Conservation (phyloP, 164 flowering plant species). For the Sedum album region DNA sequence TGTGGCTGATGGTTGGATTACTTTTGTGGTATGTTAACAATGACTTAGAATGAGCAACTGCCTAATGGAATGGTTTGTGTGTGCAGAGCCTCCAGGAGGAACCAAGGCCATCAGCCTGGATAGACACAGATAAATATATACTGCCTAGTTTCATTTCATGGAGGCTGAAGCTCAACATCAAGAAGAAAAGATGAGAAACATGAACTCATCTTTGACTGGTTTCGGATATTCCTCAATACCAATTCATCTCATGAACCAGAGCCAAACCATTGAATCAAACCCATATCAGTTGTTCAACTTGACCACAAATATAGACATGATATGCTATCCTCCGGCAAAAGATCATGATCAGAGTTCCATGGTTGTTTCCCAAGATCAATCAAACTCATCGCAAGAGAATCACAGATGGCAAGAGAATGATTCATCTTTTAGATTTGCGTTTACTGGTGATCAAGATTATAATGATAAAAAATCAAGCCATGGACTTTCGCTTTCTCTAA, state of each 20-base stretch:
- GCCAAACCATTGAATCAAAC: conserved; percentile 29
- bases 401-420: conserved; percentile 28
- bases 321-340: conserved; percentile 24
- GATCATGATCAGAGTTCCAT: conserved; percentile 22
- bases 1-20: background rate
- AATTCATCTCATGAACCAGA: conserved; percentile 29
- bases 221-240: conserved; percentile 29
- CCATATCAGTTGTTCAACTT: conserved; percentile 39
- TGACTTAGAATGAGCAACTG: conserved; percentile 2
- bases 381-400: conserved; percentile 26
- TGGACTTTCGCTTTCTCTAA: conserved; percentile 69
- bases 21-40: background rate
- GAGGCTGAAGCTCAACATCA: conserved; percentile 27
- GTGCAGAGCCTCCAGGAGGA: conserved; percentile 13
- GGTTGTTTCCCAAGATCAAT: background rate
- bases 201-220: conserved; percentile 24
- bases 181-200: conserved; percentile 29
- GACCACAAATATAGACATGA: conserved; percentile 46
- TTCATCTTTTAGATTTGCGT: conserved; percentile 37
- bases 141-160: background rate
- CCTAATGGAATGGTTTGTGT: conserved; percentile 10
- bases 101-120: background rate
- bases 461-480: conserved; percentile 53
- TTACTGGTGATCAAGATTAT: conserved; percentile 51
- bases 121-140: background rate